Base-by-base conservation (phyloP, 495 filamentous ascomycete genomes). In the Aspergillus baeticus region DNA sequence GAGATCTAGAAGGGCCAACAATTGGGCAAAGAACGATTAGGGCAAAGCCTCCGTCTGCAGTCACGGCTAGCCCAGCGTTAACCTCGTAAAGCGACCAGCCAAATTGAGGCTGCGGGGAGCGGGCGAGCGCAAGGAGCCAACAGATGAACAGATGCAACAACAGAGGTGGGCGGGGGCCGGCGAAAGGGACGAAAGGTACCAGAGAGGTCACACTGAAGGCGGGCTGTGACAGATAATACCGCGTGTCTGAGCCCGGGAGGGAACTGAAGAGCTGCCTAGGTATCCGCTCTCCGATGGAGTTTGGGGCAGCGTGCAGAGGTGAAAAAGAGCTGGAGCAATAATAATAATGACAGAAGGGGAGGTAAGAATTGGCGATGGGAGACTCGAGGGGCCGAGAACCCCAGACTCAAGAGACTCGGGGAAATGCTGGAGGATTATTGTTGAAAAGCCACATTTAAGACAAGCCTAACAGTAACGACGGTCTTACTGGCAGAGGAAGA, bases 21-120 rank as follows among this genome's bases (percentile, higher is more conserved):
- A 61, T 64, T 61, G 58, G 62, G 55, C 52, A 61, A 56, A 55
- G 56, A 59, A 61, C 47, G 36, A 17, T 61, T 59, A 64, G 62
- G 59, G 59, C 58, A 64, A 58, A 56, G 57, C 39, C 48, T 51
- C 59, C 56, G 55, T 59, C 55, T 50, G 58, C 26, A 29, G 3
- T 29, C 26, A 59, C 55, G 52, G 51, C 51, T 51, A 55, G 46
- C 20, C 51, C 45, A 51, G 55, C 45, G 39, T 55, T 55, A 57
- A 56, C 35, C 15, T 38, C 26, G 26, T 29, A 29, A 38, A 38
- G 48, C 42, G 56, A 57, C 56, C 56, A 58, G 47, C 38, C 26
- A 37, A 33, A 55, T 42, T 29, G 43, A 54, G 44, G 39, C 48
- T 58, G 51, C 41, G 51, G 60, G 45, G 49, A 49, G 26, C 33